A percentile compares a stretch with the other conserved stretches of the same genome.
Evolutionary conservation across 345 rosid species (phyloP).

Genomic region (Gossypium ekmanianum): DNA sequence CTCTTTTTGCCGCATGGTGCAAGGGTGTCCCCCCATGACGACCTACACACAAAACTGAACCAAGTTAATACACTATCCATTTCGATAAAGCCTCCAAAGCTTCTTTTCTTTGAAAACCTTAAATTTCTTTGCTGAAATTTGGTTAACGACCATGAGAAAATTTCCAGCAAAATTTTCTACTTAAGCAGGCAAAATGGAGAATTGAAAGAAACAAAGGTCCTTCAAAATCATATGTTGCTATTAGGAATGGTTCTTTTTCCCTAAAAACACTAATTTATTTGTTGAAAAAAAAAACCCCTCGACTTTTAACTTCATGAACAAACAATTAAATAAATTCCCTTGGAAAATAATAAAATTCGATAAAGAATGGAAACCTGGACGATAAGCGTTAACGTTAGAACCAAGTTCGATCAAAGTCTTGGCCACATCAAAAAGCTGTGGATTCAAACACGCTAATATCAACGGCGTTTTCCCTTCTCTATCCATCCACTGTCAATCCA

Average conservation of each 20-base stretch:
- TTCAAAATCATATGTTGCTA: not conserved
- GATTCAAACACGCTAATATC: slow-evolving; percentile 73
- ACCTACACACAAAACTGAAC: slow-evolving; percentile 36
- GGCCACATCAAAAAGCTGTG: slow-evolving; percentile 60
- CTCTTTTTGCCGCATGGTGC: slow-evolving; percentile 97
- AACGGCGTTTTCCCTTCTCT: slow-evolving; percentile 91
- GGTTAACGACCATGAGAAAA: not conserved
- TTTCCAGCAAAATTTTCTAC: not conserved
- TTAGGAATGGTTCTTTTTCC: not conserved
- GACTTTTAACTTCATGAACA: not conserved
- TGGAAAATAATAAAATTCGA: not conserved
- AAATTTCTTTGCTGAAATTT: not conserved
- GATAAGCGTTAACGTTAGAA: slow-evolving; percentile 79
- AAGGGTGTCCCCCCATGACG: slow-evolving; percentile 88
- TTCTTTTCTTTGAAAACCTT: not conserved
- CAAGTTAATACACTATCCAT: not conserved
- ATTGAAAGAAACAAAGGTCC: not conserved
- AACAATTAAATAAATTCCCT: not conserved
- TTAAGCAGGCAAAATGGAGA: not conserved
- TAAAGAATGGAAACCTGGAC: slow-evolving; percentile 51
- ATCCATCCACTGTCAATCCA: slow-evolving; percentile 69
- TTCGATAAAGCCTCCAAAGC: slow-evolving; percentile 8
- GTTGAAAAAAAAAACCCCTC: not conserved
- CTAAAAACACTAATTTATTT: not conserved
- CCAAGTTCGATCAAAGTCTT: slow-evolving; percentile 83